Percentiles rank a stretch among this genome's conserved stretches.
Conservation (phyloP, 1,284 basidiomycete species). For the Ustilago trichophora region DNA sequence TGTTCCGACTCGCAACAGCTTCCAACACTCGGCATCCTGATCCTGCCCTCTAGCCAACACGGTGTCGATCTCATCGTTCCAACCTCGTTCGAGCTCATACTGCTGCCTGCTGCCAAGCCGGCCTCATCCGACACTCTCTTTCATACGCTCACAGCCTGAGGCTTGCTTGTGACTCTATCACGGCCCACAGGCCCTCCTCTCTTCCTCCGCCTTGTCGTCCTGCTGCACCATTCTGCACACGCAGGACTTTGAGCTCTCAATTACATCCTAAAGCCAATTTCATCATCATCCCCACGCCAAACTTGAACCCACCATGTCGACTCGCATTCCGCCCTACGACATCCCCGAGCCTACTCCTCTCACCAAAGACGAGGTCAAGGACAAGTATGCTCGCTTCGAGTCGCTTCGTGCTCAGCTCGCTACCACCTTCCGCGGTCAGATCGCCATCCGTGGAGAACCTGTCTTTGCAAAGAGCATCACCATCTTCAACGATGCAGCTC, state of each 20-base stretch:
- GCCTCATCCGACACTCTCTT: not conserved
- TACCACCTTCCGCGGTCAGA: constrained; percentile 29
- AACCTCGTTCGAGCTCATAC: not conserved
- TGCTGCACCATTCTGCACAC: constrained; percentile 48
- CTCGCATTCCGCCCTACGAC: constrained; percentile 42
- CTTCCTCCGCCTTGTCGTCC: constrained; percentile 1
- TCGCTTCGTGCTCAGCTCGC: constrained; percentile 27
- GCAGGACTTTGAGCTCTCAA: constrained; percentile 16
- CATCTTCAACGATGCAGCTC: constrained; percentile 56
- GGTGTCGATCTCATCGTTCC: not conserved
- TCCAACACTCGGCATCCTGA: too few relatives aligned
- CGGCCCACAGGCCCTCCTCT: constrained; percentile 36
- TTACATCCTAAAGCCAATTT: not conserved
- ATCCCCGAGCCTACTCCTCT: constrained; percentile 36
- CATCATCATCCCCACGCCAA: not conserved
- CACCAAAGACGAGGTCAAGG: constrained; percentile 18
- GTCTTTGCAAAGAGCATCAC: constrained; percentile 41
- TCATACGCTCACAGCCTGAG: constrained; percentile 1
- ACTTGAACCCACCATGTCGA: constrained; percentile 14
- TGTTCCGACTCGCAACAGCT: too few relatives aligned
- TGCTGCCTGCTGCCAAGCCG: constrained; percentile 25
- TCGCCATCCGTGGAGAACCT: constrained; percentile 38
- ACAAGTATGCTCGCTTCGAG: constrained; percentile 30
- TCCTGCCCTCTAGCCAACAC: not conserved
- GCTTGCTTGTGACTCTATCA: constrained; percentile 15